These are phyloP conservation scores for Prunella vulgaris DNA, from an alignment of 257 asterid species.

Conservation along the genomic window DNA sequence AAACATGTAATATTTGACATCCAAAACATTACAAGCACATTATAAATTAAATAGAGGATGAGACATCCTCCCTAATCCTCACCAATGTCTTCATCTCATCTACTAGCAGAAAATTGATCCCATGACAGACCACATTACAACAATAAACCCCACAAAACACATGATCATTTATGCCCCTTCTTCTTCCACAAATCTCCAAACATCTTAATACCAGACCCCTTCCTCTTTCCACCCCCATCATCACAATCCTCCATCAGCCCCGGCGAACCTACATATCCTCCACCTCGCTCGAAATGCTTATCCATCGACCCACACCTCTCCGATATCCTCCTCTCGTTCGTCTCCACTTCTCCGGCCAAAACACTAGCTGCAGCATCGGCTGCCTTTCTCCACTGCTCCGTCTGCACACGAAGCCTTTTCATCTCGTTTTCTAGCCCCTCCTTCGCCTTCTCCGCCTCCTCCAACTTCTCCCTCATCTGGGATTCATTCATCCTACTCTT, in stretches of 20 bases:
- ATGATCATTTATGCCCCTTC: slow-evolving; percentile 62
- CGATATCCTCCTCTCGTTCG: slow-evolving; percentile 58
- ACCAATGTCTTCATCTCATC: neutral
- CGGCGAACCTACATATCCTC: slow-evolving; percentile 55
- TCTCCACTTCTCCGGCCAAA: slow-evolving; percentile 62
- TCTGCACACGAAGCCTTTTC: slow-evolving; percentile 80
- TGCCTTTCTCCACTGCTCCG: slow-evolving; percentile 97
- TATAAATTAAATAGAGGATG: neutral
- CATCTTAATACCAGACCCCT: slow-evolving; percentile 66
- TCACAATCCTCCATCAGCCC: slow-evolving; percentile 45
- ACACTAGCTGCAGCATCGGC: slow-evolving; percentile 95
- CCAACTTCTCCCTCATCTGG: slow-evolving; percentile 43
- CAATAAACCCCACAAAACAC: too few relatives aligned
- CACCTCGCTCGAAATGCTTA: slow-evolving; percentile 40
- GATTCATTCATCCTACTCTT: slow-evolving; percentile 34
- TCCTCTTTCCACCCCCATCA: slow-evolving; percentile 67
- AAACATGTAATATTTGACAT: neutral
- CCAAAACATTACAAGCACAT: neutral
- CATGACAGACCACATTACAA: too few relatives aligned
- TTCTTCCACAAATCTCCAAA: slow-evolving; percentile 91
- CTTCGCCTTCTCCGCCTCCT: slow-evolving; percentile 46
- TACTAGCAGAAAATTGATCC: neutral
- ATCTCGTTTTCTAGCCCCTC: slow-evolving; percentile 68
- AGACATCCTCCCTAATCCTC: neutral
- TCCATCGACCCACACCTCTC: slow-evolving; percentile 99